These are phyloP conservation scores for Dendrocalamus latiflorus DNA, from an alignment of 202 grass and related monocot genomes.

Conservation along the genomic window DNA sequence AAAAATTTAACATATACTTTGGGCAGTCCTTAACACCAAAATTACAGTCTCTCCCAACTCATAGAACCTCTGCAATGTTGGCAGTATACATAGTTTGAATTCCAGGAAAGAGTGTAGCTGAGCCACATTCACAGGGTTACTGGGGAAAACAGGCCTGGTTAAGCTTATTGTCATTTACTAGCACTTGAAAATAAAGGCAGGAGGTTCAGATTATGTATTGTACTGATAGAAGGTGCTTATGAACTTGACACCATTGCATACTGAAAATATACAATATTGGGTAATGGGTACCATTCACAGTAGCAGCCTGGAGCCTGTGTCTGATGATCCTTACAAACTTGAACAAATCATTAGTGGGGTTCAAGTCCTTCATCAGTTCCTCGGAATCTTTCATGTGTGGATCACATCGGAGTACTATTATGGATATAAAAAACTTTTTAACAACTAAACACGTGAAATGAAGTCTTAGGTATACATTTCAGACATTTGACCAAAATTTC, in stretches of 20 bases:
- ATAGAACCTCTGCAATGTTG: not conserved
- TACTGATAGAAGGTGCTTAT: not conserved
- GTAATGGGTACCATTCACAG: constrained; percentile 51
- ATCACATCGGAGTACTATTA: constrained; percentile 51
- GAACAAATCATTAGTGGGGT: constrained; percentile 38
- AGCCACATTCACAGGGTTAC: not conserved
- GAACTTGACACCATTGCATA: not conserved
- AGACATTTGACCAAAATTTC: not conserved
- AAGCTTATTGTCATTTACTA: not conserved
- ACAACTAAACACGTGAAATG: not conserved
- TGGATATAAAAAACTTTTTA: not conserved
- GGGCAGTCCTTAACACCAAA: not conserved
- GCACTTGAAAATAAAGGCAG: not conserved
- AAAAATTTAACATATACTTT: not conserved
- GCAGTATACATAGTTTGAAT: not conserved
- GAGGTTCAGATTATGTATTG: not conserved
- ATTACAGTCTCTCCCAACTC: not conserved
- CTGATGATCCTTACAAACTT: constrained; percentile 60
- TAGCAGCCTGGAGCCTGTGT: constrained; percentile 53
- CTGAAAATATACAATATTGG: not conserved
- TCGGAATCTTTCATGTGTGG: constrained; percentile 44
- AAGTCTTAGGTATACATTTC: not conserved
- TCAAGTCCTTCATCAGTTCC: constrained; percentile 48
- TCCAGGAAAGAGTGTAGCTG: not conserved
- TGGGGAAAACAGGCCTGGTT: not conserved